These are phyloP conservation scores for Claviceps africana DNA, from an alignment of 2,329 filamentous ascomycete genomes.

Conservation along the genomic window DNA sequence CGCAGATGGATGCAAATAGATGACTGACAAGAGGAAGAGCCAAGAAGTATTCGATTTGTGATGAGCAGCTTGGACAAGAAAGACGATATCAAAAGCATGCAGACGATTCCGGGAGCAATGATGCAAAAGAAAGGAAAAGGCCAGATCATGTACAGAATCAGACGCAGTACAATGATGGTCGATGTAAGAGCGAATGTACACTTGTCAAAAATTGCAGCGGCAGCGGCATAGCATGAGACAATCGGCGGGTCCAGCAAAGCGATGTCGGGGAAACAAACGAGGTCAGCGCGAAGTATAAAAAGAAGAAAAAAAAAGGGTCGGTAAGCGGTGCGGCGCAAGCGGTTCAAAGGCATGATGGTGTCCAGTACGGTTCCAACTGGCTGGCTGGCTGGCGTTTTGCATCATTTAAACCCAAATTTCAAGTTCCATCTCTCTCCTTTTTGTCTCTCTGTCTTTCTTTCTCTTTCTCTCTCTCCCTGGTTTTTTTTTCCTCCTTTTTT, in stretches of 20 bases:
- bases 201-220: background rate
- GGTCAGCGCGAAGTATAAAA: background rate
- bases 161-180: background rate
- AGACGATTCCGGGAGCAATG: background rate
- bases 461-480: too few species aligned
- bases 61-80: background rate
- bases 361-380: background rate
- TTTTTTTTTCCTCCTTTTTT: background rate
- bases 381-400: conserved; percentile 5
- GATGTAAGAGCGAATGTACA: background rate
- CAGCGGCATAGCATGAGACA: background rate
- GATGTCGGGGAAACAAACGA: background rate
- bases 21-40: conserved; percentile 2
- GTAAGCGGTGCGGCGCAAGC: conserved; percentile 1
- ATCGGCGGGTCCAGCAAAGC: background rate
- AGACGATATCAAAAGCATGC: background rate
- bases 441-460: background rate
- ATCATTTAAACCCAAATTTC: conserved; percentile 1
- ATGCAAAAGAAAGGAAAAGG: background rate
- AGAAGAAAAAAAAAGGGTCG: too few species aligned
- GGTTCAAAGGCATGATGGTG: conserved; percentile 1
- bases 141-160: background rate
- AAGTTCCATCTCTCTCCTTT: background rate
- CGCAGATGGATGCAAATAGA: conserved; percentile 1
- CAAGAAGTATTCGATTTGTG: background rate